A percentile compares a stretch with the other conserved stretches of the same genome.
Evolutionary conservation across 306 rosid genomes (phyloP).

Genomic region (Begonia loranthoides): DNA sequence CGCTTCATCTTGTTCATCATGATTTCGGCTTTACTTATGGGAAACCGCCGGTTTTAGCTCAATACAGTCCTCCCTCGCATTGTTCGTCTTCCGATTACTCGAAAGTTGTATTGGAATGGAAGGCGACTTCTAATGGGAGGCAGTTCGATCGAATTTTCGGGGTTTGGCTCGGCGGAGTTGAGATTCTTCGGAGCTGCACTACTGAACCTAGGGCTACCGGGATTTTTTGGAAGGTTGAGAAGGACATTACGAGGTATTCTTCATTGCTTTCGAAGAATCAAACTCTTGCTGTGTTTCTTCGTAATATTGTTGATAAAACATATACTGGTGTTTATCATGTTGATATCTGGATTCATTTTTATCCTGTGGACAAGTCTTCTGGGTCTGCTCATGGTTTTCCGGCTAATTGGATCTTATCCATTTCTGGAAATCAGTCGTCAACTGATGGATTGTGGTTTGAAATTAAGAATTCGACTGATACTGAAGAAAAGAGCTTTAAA

Average conservation of each 20-base stretch:
- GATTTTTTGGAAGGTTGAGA: conserved; percentile 68
- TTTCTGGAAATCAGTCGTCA: conserved; percentile 47
- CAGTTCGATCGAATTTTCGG: conserved; percentile 89
- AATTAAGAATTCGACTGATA: conserved; percentile 34
- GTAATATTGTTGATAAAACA: conserved; percentile 42
- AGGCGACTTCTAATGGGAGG: conserved; percentile 58
- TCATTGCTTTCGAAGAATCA: conserved; percentile 41
- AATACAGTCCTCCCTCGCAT: conserved; percentile 52
- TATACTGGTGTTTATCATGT: conserved; percentile 87
- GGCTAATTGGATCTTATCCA: conserved; percentile 76
- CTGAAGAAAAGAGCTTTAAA: conserved; percentile 33
- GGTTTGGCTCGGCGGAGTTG: conserved; percentile 84
- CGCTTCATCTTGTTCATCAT: conserved; percentile 42
- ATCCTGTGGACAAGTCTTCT: conserved; percentile 28
- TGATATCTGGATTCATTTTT: conserved; percentile 41
- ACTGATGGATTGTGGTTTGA: conserved; percentile 80
- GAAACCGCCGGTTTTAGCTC: conserved; percentile 44
- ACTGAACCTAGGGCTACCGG: conserved; percentile 74
- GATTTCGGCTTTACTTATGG: conserved; percentile 70
- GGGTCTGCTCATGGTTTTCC: conserved; percentile 17
- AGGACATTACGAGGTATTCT: conserved; percentile 77
- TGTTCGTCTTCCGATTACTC: conserved; percentile 34
- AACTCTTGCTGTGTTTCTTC: conserved; percentile 66
- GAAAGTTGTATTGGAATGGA: conserved; percentile 68
- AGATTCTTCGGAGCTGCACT: conserved; percentile 80